Conservation (phyloP, 768 basidiomycete species). For the Pisolithus sp. region DNA sequence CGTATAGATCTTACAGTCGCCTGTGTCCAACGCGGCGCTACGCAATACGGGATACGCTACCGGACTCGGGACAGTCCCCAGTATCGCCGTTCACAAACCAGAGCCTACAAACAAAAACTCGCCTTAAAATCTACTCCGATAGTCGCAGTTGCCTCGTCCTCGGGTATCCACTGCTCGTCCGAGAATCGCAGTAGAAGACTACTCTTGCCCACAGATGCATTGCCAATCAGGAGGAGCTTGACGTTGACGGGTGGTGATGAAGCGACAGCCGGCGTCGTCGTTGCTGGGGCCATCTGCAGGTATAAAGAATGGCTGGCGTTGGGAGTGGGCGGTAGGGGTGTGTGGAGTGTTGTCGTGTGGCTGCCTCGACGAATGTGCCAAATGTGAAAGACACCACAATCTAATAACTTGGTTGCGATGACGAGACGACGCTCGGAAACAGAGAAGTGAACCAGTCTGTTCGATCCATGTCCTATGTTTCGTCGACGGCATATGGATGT, state of each 20-base stretch:
- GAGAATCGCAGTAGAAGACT: slow-evolving; percentile 91
- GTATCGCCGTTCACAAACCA: background rate
- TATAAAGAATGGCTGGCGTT: no score
- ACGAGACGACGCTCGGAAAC: no score
- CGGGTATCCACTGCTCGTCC: slow-evolving; percentile 90
- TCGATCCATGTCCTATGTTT: no score
- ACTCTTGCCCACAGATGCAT: slow-evolving; percentile 89
- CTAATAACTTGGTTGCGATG: no score
- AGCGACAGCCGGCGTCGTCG: no score
- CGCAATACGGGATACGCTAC: background rate
- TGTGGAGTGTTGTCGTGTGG: no score
- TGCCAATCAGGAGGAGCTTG: slow-evolving; percentile 81
- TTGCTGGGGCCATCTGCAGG: no score
- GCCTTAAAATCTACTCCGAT: slow-evolving; percentile 84
- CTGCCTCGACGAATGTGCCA: no score
- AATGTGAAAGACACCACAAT: no score
- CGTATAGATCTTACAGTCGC: background rate
- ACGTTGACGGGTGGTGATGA: slow-evolving; percentile 31
- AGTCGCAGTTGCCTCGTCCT: slow-evolving; percentile 74
- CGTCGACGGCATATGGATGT: no score
- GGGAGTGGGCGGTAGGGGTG: no score
- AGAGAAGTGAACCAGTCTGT: no score
- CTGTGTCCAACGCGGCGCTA: background rate
- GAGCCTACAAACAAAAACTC: slow-evolving; percentile 27
- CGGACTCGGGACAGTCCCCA: background rate